Base-by-base conservation (phyloP, 2,329 filamentous ascomycete species). In the Aureobasidium sp. region DNA sequence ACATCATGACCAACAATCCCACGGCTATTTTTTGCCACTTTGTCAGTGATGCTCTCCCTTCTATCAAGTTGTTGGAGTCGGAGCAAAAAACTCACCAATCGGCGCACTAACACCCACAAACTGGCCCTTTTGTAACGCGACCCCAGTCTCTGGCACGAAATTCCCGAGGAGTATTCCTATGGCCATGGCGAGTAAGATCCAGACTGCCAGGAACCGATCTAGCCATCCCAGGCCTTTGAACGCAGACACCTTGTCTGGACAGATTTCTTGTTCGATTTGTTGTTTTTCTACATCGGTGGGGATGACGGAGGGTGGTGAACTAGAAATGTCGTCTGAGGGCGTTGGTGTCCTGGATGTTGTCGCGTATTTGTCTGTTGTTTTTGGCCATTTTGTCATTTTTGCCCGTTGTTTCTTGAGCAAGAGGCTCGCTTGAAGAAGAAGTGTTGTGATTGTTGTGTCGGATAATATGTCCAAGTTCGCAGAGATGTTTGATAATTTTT, bases 1-100 rank as follows among this genome's bases (percentile, higher is more conserved):
- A 96, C 90, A 96, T 96, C 90, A 96, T 96, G 45, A 95, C 86
- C 1, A 96, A 80, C 0, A 96, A 76, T 0, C 91, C 90, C 52
- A 95, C 77, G 0, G 90, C 90, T 56, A 11, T 34, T 31, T 34
- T 34, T 1, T 34, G n/a, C n/a, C 31, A 29, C 3, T 31, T 8
- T 31, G 31, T 34, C 31, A 34, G 31, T 34, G 8, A 34, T 34
- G 29, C 31, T 31, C 29, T 1, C 29, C 29, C n/a, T n/a, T n/a
- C n/a, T n/a, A n/a, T n/a, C n/a, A n/a, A n/a, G n/a, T n/a, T n/a
- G n/a, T n/a, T n/a, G n/a, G n/a, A n/a, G n/a, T n/a, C n/a, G n/a
- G n/a, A n/a, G 49, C 3, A 44, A 44, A 39, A 41, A 25, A 72
- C 77, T 57, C 72, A 84, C 84, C 84, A 47, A 89, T 88, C 0